Base-by-base conservation (phyloP, 2,329 filamentous ascomycete species). In the Aspergillus carbonarius region DNA sequence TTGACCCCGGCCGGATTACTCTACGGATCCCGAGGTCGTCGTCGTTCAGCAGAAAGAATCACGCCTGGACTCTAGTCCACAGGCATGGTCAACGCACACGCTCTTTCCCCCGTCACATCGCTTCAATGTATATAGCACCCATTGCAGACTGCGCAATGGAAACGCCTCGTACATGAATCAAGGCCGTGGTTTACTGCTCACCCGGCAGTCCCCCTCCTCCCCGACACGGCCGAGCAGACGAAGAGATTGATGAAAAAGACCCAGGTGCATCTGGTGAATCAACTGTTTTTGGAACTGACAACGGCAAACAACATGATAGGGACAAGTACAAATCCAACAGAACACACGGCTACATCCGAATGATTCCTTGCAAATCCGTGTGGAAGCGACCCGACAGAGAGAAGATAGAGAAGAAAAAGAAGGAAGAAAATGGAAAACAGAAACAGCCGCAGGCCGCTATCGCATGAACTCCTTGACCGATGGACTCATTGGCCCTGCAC, bases 381-480 rank as follows among this genome's bases (percentile, higher is more conserved):
- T 42, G 30, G 10, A 37, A 25, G 32, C 34, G 32, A 39, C 35
- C 35, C 48, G 27, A 40, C 32, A 17, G 27, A 55, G 48, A 23
- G 30, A 25, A 27, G 34, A 53, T 40, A 18, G 44, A 46, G 30
- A 55, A 34, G 46, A 12, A 54, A 55, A 35, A 46, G 25, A 42
- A 5, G 49, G 42, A 49, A 54, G 54, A 55, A 34, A 25, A 51
- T 37, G 40, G 9, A 12, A 57, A 55, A 55, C 42, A 32, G 15
- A 54, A 55, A 61, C 57, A 61, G 54, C 62, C 60, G 50, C 55
- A 60, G 58, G 58, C 58, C 46, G 55, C 60, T 54, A 57, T 53
- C 51, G 53, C 50, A 59, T 55, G 48, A 64, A 61, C 63, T 60
- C 63, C 63, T 62, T 61, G 57, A 60, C 58, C 47, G 51, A 63